These are phyloP conservation scores for Cairneyella variabilis DNA, from an alignment of 495 filamentous ascomycete genomes.

Conservation along the genomic window DNA sequence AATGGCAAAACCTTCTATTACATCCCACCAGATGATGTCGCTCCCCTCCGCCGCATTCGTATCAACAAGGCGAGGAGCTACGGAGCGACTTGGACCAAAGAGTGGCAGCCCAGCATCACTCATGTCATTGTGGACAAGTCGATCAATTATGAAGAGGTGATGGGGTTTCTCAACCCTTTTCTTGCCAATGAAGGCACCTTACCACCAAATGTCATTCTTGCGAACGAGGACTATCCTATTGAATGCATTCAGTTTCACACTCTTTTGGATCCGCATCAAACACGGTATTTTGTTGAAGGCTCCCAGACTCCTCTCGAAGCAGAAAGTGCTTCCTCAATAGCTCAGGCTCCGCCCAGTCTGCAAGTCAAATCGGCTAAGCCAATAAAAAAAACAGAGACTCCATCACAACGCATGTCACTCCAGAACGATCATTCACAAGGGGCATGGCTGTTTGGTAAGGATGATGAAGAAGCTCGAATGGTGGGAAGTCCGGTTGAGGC, in stretches of 20 bases:
- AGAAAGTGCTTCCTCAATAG: background rate
- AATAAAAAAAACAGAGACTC: constrained; percentile 2
- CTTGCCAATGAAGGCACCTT: constrained; percentile 39
- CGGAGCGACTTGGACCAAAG: constrained; percentile 63
- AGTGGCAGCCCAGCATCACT: constrained; percentile 43
- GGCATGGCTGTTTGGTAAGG: background rate
- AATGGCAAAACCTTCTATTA: constrained; percentile 67
- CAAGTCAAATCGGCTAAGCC: constrained; percentile 12
- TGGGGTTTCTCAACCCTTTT: constrained; percentile 47
- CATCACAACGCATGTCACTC: background rate
- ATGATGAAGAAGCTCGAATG: background rate
- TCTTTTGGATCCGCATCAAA: constrained; percentile 55
- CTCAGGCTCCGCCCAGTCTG: background rate
- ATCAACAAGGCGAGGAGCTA: constrained; percentile 73
- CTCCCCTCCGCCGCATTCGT: constrained; percentile 58
- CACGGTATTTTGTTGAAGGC: constrained; percentile 42
- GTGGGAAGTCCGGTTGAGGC: constrained; percentile 5
- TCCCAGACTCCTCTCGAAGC: background rate
- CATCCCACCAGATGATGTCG: constrained; percentile 73
- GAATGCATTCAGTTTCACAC: constrained; percentile 67
- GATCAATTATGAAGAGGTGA: constrained; percentile 62
- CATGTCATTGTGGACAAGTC: constrained; percentile 79
- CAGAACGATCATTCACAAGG: background rate
- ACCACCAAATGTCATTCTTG: constrained; percentile 41
- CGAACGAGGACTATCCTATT: constrained; percentile 74